Percentiles rank a stretch among this genome's conserved stretches.
These are phyloP conservation scores for Platismatia glauca DNA, from an alignment of 495 filamentous ascomycete genomes.

Conservation along the genomic window DNA sequence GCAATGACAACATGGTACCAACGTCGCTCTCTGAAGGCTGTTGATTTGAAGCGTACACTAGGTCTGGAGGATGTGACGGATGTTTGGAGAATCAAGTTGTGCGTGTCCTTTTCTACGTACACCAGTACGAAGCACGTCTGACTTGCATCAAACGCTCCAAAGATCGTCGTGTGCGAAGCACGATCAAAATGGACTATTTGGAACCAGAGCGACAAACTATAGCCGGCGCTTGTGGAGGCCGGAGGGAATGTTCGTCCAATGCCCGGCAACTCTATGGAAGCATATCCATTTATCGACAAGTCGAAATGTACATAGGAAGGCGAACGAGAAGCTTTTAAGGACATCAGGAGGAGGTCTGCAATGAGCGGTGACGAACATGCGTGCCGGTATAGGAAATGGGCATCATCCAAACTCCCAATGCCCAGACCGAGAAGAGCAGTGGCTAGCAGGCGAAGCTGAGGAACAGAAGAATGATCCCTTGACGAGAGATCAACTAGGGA, in stretches of 20 bases:
- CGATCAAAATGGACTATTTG: conserved; percentile 78
- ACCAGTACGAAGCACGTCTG: conserved; percentile 91
- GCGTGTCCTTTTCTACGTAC: conserved; percentile 91
- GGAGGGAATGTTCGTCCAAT: conserved; percentile 78
- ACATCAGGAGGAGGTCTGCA: conserved; percentile 63
- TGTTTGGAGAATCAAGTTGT: conserved; percentile 91
- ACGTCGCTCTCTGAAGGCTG: conserved; percentile 56
- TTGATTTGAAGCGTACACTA: conserved; percentile 86
- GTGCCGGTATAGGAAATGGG: conserved; percentile 61
- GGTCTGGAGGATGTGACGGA: conserved; percentile 78
- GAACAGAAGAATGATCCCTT: conserved; percentile 43
- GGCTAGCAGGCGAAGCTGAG: conserved; percentile 52
- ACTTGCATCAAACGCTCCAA: conserved; percentile 85
- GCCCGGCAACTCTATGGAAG: conserved; percentile 78
- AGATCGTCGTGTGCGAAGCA: conserved; percentile 83
- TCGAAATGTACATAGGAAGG: conserved; percentile 92
- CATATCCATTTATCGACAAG: conserved; percentile 75
- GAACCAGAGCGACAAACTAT: conserved; percentile 83
- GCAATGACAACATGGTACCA: conserved; percentile 94
- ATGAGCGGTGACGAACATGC: conserved; percentile 52
- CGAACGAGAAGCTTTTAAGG: conserved; percentile 59
- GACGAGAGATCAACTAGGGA: conserved; percentile 47
- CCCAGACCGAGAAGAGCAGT: conserved; percentile 55
- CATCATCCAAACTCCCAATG: conserved; percentile 67
- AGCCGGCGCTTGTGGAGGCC: conserved; percentile 59